phyloP scores from a whole-genome alignment of 345 rosid genomes.

The Corymbia maculata region DNA sequence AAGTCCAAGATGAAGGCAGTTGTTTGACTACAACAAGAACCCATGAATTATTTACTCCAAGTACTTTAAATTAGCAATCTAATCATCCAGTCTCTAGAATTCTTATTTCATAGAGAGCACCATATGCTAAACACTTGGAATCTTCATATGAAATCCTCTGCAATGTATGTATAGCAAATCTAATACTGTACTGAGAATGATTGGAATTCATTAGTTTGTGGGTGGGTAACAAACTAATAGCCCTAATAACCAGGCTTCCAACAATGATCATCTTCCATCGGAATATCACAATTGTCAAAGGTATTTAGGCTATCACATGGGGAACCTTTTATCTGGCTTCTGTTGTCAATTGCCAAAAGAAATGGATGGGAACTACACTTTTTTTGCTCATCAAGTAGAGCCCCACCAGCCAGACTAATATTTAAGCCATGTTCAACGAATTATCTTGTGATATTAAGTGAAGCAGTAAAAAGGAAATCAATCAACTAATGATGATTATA shows the following conservation, averaged over 20 bases:
- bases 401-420: not conserved
- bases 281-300: not conserved
- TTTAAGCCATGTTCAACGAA: not conserved
- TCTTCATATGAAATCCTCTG: too few relatives aligned
- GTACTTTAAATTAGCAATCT: too few relatives aligned
- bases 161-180: too few relatives aligned
- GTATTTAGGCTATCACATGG: not conserved
- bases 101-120: too few relatives aligned
- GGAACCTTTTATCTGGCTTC: not conserved
- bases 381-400: not conserved
- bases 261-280: not conserved
- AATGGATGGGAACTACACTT: not conserved
- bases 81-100: too few relatives aligned
- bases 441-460: not conserved
- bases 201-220: too few relatives aligned
- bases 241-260: too few relatives aligned
- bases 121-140: too few relatives aligned
- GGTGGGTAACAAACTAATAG: too few relatives aligned
- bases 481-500: not conserved
- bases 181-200: too few relatives aligned
- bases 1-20: not conserved
- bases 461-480: not conserved
- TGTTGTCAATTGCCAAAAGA: not conserved
- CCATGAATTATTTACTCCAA: too few relatives aligned
- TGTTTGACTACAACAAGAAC: too few relatives aligned